Evolutionary conservation across 805 yeast species (phyloP).

Genomic region (Pichia insulana): DNA sequence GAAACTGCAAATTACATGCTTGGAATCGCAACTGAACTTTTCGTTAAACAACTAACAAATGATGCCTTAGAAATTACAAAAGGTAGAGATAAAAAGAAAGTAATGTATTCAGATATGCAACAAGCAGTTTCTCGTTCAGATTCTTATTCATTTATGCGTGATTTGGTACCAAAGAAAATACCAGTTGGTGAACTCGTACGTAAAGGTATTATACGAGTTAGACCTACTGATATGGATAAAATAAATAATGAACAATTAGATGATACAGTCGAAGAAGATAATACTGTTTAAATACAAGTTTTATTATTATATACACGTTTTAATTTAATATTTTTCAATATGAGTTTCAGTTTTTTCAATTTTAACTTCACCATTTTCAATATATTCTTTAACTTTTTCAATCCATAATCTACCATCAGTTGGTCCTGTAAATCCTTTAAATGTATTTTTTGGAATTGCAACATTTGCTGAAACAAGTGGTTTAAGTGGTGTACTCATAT

Average conservation of each 20-base stretch:
- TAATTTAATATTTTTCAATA: conserved; percentile 26
- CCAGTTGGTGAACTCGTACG: conserved; percentile 41
- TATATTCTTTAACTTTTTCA: conserved; percentile 63
- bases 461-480: conserved; percentile 73
- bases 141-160: conserved; percentile 52
- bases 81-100: conserved; percentile 55
- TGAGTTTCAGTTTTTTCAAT: conserved; percentile 21
- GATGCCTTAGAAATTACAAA: conserved; percentile 61
- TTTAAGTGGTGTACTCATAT: conserved; percentile 35
- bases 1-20: conserved; percentile 66
- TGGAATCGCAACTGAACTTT: conserved; percentile 71
- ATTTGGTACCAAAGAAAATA: conserved; percentile 57
- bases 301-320: conserved; percentile 5
- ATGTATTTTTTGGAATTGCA: conserved; percentile 62
- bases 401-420: conserved; percentile 67
- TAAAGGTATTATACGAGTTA: conserved; percentile 30
- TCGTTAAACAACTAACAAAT: conserved; percentile 60
- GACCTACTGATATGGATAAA: conserved; percentile 8
- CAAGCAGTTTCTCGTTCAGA: conserved; percentile 52
- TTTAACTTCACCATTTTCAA: conserved; percentile 59
- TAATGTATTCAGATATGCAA: conserved; percentile 65
- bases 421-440: conserved; percentile 57
- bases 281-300: background rate
- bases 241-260: conserved; percentile 2
- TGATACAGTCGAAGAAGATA: conserved; percentile 4